Evolutionary conservation across 192 early-diverging fungal species (phyloP), one percentile per base, ranked within the genome.

Genomic region (Podila minutissima): DNA sequence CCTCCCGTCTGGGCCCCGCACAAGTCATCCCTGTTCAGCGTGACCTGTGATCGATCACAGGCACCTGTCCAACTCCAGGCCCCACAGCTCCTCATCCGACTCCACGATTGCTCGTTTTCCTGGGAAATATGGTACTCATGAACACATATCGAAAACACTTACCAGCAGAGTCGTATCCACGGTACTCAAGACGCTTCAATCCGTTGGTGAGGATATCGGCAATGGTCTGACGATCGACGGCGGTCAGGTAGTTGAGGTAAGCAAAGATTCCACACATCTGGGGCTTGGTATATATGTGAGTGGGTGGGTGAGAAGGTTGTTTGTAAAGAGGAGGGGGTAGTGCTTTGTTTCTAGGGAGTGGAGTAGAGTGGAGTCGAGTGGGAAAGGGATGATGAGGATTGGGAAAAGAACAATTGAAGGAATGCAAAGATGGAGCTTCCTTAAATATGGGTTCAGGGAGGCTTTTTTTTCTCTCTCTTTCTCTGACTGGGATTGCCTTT

Each of bases 91-190:
- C 29, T 29, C 38, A 41, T 41, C 38, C 11, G 9, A 15, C 41
- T 17, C 2, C 7, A 12, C 0, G 41, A 13, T 1, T 13, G 1
- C 12, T 46, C 3, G 15, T 46, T 15, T 46, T 46, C 41, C 15
- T 46, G 13, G 13, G 3, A 46, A 46, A 2, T 11, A 46, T 46
- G 15, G 41, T 17, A 46, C 41, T 13, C 41, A 46, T 46, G 41
- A 46, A 13, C 15, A 46, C 41, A 37, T 37, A 37, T 37, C 0
- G 7, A 37, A 37, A 37, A 26, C 32, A 22, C 86, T 86, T 92
- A 86, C 96, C 96, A 53, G 97, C 94, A 61, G 96, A 97, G 85
- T 98, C 97, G 83, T 98, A 98, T 51, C 97, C 98, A 74, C 98
- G 89, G 90, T 99, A 99, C 88, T 99, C 98, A 66, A 99, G 92